These are phyloP conservation scores for Pythium scleroteichum DNA, from an alignment of 352 stramenopile species.

Conservation along the genomic window DNA sequence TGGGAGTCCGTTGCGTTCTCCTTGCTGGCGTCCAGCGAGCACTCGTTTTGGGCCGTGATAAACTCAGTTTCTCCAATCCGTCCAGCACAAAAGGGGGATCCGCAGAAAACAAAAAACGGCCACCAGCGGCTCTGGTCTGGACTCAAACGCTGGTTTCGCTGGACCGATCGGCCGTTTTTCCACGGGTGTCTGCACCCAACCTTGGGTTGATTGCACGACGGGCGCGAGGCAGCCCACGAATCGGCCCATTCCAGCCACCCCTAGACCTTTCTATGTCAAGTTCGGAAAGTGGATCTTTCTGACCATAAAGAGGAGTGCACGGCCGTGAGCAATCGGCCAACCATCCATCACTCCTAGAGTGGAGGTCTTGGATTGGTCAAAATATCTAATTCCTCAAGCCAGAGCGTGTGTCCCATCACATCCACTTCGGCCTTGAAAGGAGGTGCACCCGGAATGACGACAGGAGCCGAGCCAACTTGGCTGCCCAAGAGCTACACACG, in stretches of 20 bases:
- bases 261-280: slow-evolving; percentile 22
- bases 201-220: not conserved
- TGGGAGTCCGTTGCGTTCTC: slow-evolving; percentile 10
- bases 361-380: not conserved
- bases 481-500: not conserved
- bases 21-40: slow-evolving; percentile 14
- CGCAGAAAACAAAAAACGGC: slow-evolving; percentile 27
- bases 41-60: slow-evolving; percentile 6
- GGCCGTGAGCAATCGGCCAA: slow-evolving; percentile 1
- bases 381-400: not conserved
- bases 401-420: too few species aligned
- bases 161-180: slow-evolving; percentile 14
- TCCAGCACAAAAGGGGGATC: slow-evolving; percentile 19
- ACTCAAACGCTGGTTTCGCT: slow-evolving; percentile 23
- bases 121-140: slow-evolving; percentile 12
- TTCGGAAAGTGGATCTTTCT: slow-evolving; percentile 30
- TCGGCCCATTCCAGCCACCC: slow-evolving; percentile 1
- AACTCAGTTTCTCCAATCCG: slow-evolving; percentile 24
- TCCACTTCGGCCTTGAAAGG: not conserved
- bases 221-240: not conserved
- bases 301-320: slow-evolving; percentile 13
- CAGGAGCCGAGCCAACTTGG: not conserved
- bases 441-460: not conserved
- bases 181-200: slow-evolving; percentile 4
- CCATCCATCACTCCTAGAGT: too few species aligned